These are phyloP conservation scores for Globisporangium ultimum DNA, from an alignment of 352 stramenopile species.

Conservation along the genomic window DNA sequence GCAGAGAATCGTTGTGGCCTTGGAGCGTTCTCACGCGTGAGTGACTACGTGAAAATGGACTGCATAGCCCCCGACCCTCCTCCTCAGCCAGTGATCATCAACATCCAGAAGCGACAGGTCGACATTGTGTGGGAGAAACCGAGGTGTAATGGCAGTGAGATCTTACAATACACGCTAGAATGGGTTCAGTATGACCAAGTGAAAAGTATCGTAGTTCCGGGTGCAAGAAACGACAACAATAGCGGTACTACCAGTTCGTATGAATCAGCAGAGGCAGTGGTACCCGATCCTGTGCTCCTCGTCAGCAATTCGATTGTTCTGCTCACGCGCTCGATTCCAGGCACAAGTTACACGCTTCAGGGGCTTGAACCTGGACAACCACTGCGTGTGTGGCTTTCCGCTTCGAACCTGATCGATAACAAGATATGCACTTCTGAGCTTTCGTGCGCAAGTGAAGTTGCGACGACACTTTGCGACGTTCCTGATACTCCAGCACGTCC, in stretches of 20 bases:
- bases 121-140: slow-evolving; percentile 54
- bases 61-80: slow-evolving; percentile 53
- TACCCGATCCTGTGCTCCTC: not conserved
- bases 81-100: slow-evolving; percentile 24
- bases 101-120: slow-evolving; percentile 35
- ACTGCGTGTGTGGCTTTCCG: slow-evolving; percentile 45
- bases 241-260: not conserved
- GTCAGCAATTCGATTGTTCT: slow-evolving; percentile 19
- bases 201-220: not conserved
- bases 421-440: slow-evolving; percentile 41
- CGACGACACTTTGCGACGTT: slow-evolving; percentile 43
- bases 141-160: slow-evolving; percentile 61
- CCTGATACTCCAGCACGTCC: slow-evolving; percentile 30
- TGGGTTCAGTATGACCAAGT: slow-evolving; percentile 30
- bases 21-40: slow-evolving; percentile 55
- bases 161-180: slow-evolving; percentile 65
- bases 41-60: slow-evolving; percentile 74
- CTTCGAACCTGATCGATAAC: slow-evolving; percentile 62
- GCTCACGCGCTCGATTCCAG: slow-evolving; percentile 47
- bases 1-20: slow-evolving; percentile 65
- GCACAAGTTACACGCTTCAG: slow-evolving; percentile 38
- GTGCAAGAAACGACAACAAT: slow-evolving; percentile 1
- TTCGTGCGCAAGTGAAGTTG: slow-evolving; percentile 32
- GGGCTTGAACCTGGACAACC: slow-evolving; percentile 34
- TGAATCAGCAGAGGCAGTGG: not conserved